Base-by-base conservation (phyloP, 2,329 filamentous ascomycete species). In the Pseudogymnoascus sp. region DNA sequence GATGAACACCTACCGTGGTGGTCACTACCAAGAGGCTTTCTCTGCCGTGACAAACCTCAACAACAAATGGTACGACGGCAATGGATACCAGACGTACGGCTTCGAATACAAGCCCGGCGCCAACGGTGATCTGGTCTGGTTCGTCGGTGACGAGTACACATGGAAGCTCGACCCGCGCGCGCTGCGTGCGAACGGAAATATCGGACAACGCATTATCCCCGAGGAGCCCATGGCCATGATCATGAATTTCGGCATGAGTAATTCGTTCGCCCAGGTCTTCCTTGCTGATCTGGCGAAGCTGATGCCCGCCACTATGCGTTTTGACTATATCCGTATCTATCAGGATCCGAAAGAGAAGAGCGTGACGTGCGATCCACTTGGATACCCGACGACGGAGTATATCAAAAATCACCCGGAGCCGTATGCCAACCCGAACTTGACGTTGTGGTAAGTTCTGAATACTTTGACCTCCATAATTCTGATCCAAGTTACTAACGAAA, bases 241-340 rank as follows among this genome's bases (percentile, higher is more conserved):
- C 66, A 78, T 84, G 74, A 90, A 90, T 69, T 81, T 89, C 67
- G 87, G 87, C 67, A 88, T 90, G 81, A 85, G 83, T 4, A 78
- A 79, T 67, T 82, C 81, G 71, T 89, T 89, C 71, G 82, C 86
- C 0, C 71, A 76, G 4, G 74, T 89, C 64, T 83, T 88, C 67
- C 72, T 84, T 62, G 78, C 78, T 1, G 82, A 80, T 28, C 73
- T 89, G 22, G 74, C 71, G 4, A 67, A 77, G 14, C 73, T 82
- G 43, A 76, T 88, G 67, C 86, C 86, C 2, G 86, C 83, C 2
- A 83, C 77, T 2, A 86, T 89, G 79, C 78, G 85, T 2, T 76
- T 89, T 62, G 86, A 89, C 71, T 89, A 88, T 69, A 78, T 90
- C 60, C 81, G 87, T 12, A 86, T 89, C 58, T 89, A 89, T 68